phyloP scores from a whole-genome alignment of 2,329 filamentous ascomycete genomes.

The Venturia pyrina region DNA sequence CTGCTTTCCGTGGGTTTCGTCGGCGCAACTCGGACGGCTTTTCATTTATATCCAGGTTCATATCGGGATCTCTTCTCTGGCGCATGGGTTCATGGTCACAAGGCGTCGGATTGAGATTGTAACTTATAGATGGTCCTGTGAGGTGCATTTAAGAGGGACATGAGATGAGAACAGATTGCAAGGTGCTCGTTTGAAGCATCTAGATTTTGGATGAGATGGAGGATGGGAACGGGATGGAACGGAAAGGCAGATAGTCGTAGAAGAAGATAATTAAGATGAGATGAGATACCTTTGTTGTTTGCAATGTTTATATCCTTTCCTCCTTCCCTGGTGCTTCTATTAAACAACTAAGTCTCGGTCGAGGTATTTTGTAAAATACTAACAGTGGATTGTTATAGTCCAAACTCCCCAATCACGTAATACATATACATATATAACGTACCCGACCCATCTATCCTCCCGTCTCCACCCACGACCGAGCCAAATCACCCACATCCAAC shows the following conservation, averaged over 20 bases:
- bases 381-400: too few species aligned
- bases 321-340: too few species aligned
- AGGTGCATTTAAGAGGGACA: neutral
- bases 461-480: too few species aligned
- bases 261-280: neutral
- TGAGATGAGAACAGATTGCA: neutral
- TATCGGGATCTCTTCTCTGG: neutral
- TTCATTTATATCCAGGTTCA: slow-evolving; percentile 1
- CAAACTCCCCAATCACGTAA: too few species aligned
- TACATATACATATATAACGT: too few species aligned
- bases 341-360: too few species aligned
- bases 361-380: too few species aligned
- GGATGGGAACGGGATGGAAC: neutral
- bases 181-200: neutral
- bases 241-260: neutral
- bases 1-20: neutral
- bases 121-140: neutral
- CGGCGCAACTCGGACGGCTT: neutral
- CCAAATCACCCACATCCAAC: too few species aligned
- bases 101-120: neutral
- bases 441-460: too few species aligned
- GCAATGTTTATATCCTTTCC: too few species aligned
- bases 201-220: neutral
- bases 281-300: neutral
- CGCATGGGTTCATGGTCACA: neutral